Evolutionary conservation across 805 yeast species (phyloP), one percentile per base, ranked within the genome.

Genomic region (Ogataea haglerorum): DNA sequence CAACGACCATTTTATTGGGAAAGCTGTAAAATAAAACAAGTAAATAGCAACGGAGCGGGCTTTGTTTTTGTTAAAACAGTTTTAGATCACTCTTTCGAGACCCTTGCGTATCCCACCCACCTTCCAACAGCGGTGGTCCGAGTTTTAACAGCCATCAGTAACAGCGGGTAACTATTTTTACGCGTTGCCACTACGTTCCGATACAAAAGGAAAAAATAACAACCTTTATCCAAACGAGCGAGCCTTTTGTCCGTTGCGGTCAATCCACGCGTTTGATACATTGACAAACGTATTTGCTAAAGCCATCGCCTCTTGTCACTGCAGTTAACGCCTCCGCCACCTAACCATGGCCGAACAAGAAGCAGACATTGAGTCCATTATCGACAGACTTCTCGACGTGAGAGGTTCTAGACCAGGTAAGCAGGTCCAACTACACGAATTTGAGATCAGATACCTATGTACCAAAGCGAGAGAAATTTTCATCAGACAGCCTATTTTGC

Each of bases 351-450:
- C 63, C 12, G 65, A 64, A 40, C 62, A 52, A 49, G 95, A 91
- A 67, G 95, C 95, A 38, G 98, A 93, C 64, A 85, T 91, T 60
- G 99, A 91, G 68, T 87, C 96, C 60, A 90, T 91, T 59, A 93
- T 91, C 65, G 98, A 91, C 71, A 82, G 98, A 75, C 77, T 91
- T 60, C 75, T 91, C 56, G 98, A 93, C 68, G 99, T 93, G 39
- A 82, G 99, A 68, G 99, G 98, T 49, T 88, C 96, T 47, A 82
- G 97, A 65, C 99, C 99, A 14, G 99, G 99, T 28, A 90, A 88
- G 65, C 96, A 88, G 63, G 99, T 91, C 34, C 89, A 89, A 52
- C 74, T 91, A 46, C 87, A 84, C 57, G 99, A 91, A 69, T 86
- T 78, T 64, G 98, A 93, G 70, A 93, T 91, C 65, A 82, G 95